Percentiles rank a stretch among this genome's conserved stretches.
phyloP scores from a whole-genome alignment of 495 filamentous ascomycete species.

The Clohesyomyces aquaticus region DNA sequence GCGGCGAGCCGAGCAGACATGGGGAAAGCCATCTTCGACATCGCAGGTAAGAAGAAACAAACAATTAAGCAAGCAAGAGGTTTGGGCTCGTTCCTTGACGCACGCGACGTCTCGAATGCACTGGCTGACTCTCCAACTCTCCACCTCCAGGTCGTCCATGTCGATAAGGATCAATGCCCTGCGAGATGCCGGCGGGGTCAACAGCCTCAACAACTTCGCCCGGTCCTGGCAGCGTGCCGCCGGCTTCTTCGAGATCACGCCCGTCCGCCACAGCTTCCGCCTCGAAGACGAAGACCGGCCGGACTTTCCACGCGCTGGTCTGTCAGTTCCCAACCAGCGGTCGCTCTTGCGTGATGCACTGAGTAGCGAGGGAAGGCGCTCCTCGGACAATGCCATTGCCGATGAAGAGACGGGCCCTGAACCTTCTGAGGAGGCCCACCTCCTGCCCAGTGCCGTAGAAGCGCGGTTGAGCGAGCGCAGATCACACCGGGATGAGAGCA shows the following conservation, averaged over 20 bases:
- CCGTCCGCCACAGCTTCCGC: slow-evolving; percentile 70
- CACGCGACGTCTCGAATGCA: background rate
- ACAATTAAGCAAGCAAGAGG: too few relatives aligned
- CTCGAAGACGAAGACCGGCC: slow-evolving; percentile 56
- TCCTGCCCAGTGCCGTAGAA: slow-evolving; percentile 26
- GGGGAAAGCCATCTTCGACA: slow-evolving; percentile 22
- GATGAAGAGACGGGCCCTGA: slow-evolving; percentile 38
- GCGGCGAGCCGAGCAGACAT: slow-evolving; percentile 18
- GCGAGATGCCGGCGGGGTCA: slow-evolving; percentile 83
- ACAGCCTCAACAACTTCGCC: slow-evolving; percentile 93
- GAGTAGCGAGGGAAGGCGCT: slow-evolving; percentile 40
- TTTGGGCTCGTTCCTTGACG: background rate
- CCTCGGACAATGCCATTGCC: slow-evolving; percentile 33
- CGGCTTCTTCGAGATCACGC: slow-evolving; percentile 81
- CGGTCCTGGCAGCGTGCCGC: slow-evolving; percentile 93
- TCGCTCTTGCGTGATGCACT: slow-evolving; percentile 56
- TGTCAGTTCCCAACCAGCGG: slow-evolving; percentile 44
- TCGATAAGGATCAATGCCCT: slow-evolving; percentile 70
- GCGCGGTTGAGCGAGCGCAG: slow-evolving; percentile 20
- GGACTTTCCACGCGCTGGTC: slow-evolving; percentile 38
- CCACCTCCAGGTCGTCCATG: slow-evolving; percentile 61
- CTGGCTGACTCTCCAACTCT: slow-evolving; percentile 8
- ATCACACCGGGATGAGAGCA: slow-evolving; percentile 48
- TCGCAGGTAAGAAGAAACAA: slow-evolving; percentile 31
- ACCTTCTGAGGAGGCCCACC: slow-evolving; percentile 27